Evolutionary conservation across 768 basidiomycete genomes (phyloP).

Genomic region (Chlorophyllum brunneum): DNA sequence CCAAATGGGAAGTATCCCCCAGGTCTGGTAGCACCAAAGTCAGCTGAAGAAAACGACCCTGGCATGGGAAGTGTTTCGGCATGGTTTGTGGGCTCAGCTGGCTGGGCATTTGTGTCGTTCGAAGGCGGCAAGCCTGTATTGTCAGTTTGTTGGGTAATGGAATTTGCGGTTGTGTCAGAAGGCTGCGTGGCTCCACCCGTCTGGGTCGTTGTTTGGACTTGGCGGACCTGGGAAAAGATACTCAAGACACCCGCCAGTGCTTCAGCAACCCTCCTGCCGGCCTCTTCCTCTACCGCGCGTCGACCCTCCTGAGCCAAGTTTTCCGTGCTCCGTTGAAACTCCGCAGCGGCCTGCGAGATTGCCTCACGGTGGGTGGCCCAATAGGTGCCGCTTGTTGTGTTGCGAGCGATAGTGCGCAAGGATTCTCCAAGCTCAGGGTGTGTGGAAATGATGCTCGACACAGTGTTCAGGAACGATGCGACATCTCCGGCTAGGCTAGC

Average conservation of each 20-base stretch:
- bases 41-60: background rate
- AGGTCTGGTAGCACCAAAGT: background rate
- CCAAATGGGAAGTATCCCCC: background rate
- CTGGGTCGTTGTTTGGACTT: constrained; percentile 9
- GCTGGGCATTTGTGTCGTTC: background rate
- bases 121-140: background rate
- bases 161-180: constrained; percentile 16
- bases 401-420: constrained; percentile 58
- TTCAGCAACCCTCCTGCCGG: constrained; percentile 58
- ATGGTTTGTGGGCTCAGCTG: constrained; percentile 9
- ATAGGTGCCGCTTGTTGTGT: constrained; percentile 62
- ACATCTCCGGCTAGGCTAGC: constrained; percentile 62
- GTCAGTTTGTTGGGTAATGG: background rate
- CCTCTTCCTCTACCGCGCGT: constrained; percentile 57
- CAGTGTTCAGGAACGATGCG: constrained; percentile 51
- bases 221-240: constrained; percentile 35
- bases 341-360: constrained; percentile 53
- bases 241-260: constrained; percentile 58
- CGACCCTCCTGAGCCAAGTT: constrained; percentile 42
- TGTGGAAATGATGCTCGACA: constrained; percentile 51
- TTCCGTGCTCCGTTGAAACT: constrained; percentile 44
- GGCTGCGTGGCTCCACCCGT: constrained; percentile 14
- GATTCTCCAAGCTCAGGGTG: constrained; percentile 74
- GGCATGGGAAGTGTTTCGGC: constrained; percentile 13
- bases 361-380: constrained; percentile 63